Conservation (phyloP, 148 eudicot genomes). For the Rhododendron vialii region DNA sequence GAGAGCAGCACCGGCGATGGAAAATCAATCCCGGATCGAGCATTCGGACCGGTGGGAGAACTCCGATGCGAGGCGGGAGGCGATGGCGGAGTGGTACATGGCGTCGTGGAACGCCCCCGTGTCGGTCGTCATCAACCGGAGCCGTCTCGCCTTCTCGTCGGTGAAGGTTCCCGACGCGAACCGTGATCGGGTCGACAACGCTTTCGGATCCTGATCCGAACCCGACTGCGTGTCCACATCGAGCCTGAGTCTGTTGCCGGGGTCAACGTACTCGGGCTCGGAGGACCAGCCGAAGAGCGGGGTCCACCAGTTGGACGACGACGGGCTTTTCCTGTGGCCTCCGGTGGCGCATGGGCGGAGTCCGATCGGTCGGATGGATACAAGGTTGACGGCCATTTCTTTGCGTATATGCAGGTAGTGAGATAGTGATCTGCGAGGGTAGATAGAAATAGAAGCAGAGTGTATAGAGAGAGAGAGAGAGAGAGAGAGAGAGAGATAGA, state of each 20-base stretch:
- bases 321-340: constrained; percentile 10
- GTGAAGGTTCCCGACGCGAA: constrained; percentile 29
- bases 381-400: constrained; percentile 15
- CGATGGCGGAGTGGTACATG: constrained; percentile 52
- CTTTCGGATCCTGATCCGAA: background rate
- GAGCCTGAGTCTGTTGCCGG: background rate
- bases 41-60: constrained; percentile 15
- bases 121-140: constrained; percentile 35
- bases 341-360: background rate
- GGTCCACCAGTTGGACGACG: background rate
- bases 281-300: no score
- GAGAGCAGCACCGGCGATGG: no score
- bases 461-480: background rate
- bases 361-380: constrained; percentile 5
- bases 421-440: no score
- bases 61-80: constrained; percentile 45
- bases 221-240: background rate
- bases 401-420: background rate
- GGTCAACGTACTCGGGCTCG: no score
- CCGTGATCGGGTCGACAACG: constrained; percentile 2
- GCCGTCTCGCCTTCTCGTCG: constrained; percentile 41
- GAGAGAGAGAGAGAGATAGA: background rate
- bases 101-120: constrained; percentile 31
- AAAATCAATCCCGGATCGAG: background rate
- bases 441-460: background rate